Evolutionary conservation across 208 protist species (phyloP), one percentile per base, ranked within the genome.

Genomic region (Trypanosoma cruzi): DNA sequence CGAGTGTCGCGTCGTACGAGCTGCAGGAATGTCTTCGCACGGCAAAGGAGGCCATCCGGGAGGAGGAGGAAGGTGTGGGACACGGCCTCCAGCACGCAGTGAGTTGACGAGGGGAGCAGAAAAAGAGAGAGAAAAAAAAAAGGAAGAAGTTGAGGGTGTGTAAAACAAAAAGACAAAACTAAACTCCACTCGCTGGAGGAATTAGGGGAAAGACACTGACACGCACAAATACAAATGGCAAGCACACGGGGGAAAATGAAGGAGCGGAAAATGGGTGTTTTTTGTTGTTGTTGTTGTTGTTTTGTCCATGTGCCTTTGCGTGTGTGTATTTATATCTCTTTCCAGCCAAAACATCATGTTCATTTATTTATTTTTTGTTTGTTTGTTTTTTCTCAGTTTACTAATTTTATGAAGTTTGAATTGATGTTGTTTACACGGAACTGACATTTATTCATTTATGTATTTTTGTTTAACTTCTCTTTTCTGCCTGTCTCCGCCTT

Each of bases 1-100:
- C 90, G 0, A 82, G 77, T 26, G 90, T 93, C 36, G 90, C 90
- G 14, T 92, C 90, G 8, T 85, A 91, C 61, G 90, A 96, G 73
- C 75, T 96, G 50, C 82, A 79, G 68, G 88, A 95, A 71, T 91
- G 85, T 50, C 61, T 95, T 26, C 81, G 84, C 29, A 95, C 89
- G 14, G 89, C 89, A 0, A 68, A 81, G 24, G 60, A 73, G 42
- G 85, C 86, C 8, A 61, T 92, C 22, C 48, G 77, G 20, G 80
- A 75, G 22, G 81, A 88, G 48, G 78, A 81, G 60, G 68, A 22
- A 36, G 16, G 14, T 28, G 53, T 31, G 20, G 53, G 53, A 34
- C n/a, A 36, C 53, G 26, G 10, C 8, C 53, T 18, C 2, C 6
- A 40, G 46, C 46, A 34, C 31, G 36, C 37, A 11, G 31, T 52